Evolutionary conservation across 257 asterid species (phyloP), one percentile per base, ranked within the genome.

Genomic region (Penstemon barbatus): DNA sequence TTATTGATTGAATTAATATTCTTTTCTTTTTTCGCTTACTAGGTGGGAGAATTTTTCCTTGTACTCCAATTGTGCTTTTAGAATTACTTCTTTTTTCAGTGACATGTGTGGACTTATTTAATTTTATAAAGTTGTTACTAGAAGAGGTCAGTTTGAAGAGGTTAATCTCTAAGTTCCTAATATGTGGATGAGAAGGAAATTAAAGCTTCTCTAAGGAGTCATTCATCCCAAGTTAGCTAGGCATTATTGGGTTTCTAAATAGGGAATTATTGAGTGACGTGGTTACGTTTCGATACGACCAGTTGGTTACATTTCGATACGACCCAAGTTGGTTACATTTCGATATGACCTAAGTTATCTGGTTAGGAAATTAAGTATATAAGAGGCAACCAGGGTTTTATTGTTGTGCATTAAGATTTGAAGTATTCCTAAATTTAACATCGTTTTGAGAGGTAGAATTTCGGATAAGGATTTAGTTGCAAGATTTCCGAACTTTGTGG

Each of bases 331-430:
- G 33, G 33, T 25, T 25, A 25, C 33, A 25, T 25, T 25, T 25
- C 33, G 33, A 25, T 25, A 25, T 25, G 33, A 25, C 33, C 33
- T 18, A 43, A 50, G 65, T 72, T 68, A 8, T 62, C 68, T 55
- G 58, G 36, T 63, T 8, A 15, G 61, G 52, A 71, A 46, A 66
- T 42, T 62, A 56, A 46, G 72, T 44, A 12, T 67, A 33, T 40
- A 57, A 72, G 46, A 57, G 40, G 45, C 38, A 59, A 38, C 39
- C 54, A 43, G 6, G 46, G 4, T 25, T 13, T 39, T 46, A 36
- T 73, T 69, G 15, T 77, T 38, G 5, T 49, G 11, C 57, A 44
- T 53, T 61, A 65, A 53, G 33, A 19, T 52, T 12, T 44, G 63
- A 43, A 63, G 39, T 44, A 63, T 59, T 37, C 19, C 65, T 68